Conservation (phyloP, 345 rosid species). For the Cardamine chenopodiifolia region DNA sequence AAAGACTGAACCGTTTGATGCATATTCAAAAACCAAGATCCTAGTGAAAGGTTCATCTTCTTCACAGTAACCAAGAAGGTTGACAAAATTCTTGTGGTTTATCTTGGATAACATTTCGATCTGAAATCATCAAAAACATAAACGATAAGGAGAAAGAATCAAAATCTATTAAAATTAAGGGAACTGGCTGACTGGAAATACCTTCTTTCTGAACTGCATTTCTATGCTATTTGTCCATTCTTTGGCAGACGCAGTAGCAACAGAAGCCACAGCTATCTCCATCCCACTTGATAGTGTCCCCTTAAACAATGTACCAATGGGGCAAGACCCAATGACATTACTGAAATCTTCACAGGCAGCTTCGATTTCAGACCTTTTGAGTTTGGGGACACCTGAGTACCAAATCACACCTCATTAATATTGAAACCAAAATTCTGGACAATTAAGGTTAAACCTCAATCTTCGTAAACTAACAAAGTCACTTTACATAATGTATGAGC, state of each 20-base stretch:
- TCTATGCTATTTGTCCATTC: slow-evolving; percentile 76
- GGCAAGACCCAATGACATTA: slow-evolving; percentile 77
- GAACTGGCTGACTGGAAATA: slow-evolving; percentile 31
- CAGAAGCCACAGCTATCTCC: slow-evolving; percentile 88
- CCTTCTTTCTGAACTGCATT: slow-evolving; percentile 82
- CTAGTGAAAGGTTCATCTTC: slow-evolving; percentile 90
- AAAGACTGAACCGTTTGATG: slow-evolving; percentile 88
- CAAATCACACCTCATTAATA: slow-evolving; percentile 6
- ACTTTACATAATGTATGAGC: not conserved
- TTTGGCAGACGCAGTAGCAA: slow-evolving; percentile 54
- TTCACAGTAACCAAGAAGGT: slow-evolving; percentile 92
- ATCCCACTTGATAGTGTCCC: slow-evolving; percentile 93
- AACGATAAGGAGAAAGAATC: not conserved
- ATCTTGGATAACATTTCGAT: slow-evolving; percentile 76
- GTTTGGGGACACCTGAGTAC: slow-evolving; percentile 84
- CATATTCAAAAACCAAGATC: slow-evolving; percentile 96
- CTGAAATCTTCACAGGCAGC: slow-evolving; percentile 98
- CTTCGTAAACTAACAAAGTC: not conserved
- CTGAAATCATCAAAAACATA: slow-evolving; percentile 45
- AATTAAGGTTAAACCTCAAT: slow-evolving; percentile 4
- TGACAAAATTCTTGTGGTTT: slow-evolving; percentile 96
- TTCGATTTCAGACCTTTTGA: slow-evolving; percentile 83
- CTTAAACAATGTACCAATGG: slow-evolving; percentile 75
- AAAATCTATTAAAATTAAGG: not conserved
- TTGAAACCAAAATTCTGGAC: not conserved